Evolutionary conservation across 225 moss, liverwort and hornwort species (phyloP).

Genomic region (Polytrichum formosum): DNA sequence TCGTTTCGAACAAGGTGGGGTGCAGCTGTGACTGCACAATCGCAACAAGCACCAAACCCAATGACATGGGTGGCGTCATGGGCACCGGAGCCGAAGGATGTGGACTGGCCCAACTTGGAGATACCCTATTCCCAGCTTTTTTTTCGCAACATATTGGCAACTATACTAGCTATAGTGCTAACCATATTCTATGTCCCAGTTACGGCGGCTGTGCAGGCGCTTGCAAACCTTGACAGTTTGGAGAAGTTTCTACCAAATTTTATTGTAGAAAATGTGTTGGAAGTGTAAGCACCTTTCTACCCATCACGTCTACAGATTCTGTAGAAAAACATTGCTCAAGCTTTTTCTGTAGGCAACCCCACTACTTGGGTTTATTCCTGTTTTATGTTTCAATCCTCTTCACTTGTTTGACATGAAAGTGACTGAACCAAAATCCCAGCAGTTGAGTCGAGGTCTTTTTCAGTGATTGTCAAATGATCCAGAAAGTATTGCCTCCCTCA

Average conservation of each 20-base stretch:
- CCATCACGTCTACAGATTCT: background rate
- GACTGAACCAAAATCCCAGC: too few species aligned
- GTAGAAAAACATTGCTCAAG: too few species aligned
- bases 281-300: slow-evolving; percentile 20
- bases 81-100: slow-evolving; percentile 89
- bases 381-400: too few species aligned
- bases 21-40: slow-evolving; percentile 77
- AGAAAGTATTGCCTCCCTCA: too few species aligned
- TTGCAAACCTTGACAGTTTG: slow-evolving; percentile 44
- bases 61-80: slow-evolving; percentile 69
- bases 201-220: slow-evolving; percentile 21
- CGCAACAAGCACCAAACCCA: slow-evolving; percentile 76
- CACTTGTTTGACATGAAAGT: too few species aligned
- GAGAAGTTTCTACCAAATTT: slow-evolving; percentile 31
- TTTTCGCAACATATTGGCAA: slow-evolving; percentile 41
- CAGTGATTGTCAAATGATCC: too few species aligned
- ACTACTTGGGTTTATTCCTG: too few species aligned
- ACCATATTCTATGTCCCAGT: slow-evolving; percentile 58
- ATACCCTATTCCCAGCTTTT: slow-evolving; percentile 60
- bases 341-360: too few species aligned
- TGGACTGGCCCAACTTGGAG: slow-evolving; percentile 76
- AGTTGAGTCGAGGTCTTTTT: too few species aligned
- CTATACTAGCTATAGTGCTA: slow-evolving; percentile 38
- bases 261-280: slow-evolving; percentile 32
- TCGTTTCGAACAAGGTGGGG: slow-evolving; percentile 72